Evolutionary conservation across 805 yeast genomes (phyloP), one percentile per base, ranked within the genome.

Genomic region (Diddensiella transvaalensis): DNA sequence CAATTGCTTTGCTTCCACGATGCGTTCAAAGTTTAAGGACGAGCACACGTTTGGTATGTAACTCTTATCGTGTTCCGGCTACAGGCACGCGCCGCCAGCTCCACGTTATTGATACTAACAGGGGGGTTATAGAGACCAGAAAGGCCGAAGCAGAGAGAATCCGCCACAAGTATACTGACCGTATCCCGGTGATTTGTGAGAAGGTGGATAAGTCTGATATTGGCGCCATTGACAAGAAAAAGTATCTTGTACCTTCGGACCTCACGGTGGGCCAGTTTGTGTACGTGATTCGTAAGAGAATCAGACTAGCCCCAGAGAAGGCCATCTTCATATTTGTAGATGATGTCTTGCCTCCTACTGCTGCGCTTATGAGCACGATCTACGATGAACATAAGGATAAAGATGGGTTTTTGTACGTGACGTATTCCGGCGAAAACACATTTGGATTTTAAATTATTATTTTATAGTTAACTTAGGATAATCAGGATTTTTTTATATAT

Each of bases 201-300:
- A 85, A 90, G 71, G 97, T 90, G 35, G 98, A 90, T 70, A 91
- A 91, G 71, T 84, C 95, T 30, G 97, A 93, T 65, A 86, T 93
- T 55, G 95, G 95, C 41, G 93, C 89, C 58, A 90, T 93, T 63
- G 99, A 93, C 69, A 93, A 93, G 77, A 85, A 96, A 69, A 93
- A 93, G 73, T 93, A 93, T 66, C 77, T 93, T 56, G 99, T 93
- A 8, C 99, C 99, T 4, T 83, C 90, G 22, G 99, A 93, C 66
- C 78, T 93, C 60, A 88, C 97, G 0, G 96, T 93, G 51, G 99
- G 99, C 38, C 99, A 93, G 70, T 91, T 93, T 72, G 99, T 93
- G 40, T 93, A 93, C 64, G 99, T 93, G 52, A 88, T 93, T 60
- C 83, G 99, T 70, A 90, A 91, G 72, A 84, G 99, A 68, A 90